These are phyloP conservation scores for Wickerhamiella vanderwaltii DNA, from an alignment of 805 yeast genomes.

Conservation along the genomic window DNA sequence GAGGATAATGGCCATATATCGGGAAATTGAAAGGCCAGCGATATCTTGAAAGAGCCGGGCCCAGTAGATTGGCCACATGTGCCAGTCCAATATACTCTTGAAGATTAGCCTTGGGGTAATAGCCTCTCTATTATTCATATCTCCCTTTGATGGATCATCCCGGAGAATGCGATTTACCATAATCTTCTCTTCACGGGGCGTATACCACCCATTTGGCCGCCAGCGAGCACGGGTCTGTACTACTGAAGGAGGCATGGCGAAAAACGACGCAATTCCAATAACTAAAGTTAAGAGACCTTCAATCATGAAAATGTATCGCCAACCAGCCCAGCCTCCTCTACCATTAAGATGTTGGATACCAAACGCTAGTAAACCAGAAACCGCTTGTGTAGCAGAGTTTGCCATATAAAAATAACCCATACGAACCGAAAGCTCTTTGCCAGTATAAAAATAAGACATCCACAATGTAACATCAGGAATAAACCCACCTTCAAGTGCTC, in stretches of 20 bases:
- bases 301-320: constrained; percentile 55
- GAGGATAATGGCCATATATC: constrained; percentile 40
- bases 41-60: constrained; percentile 35
- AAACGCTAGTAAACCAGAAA: constrained; percentile 30
- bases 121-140: constrained; percentile 51
- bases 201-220: constrained; percentile 42
- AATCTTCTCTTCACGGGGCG: constrained; percentile 44
- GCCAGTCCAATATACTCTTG: constrained; percentile 36
- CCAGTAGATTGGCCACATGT: constrained; percentile 45
- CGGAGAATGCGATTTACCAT: constrained; percentile 47
- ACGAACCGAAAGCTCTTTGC: constrained; percentile 44
- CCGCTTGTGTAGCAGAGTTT: constrained; percentile 31
- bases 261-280: constrained; percentile 39
- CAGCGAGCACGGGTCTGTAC: constrained; percentile 42
- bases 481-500: constrained; percentile 42
- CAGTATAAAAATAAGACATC: constrained; percentile 33
- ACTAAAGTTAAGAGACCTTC: constrained; percentile 48
- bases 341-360: constrained; percentile 43
- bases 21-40: constrained; percentile 28
- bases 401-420: constrained; percentile 39
- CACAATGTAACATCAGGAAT: constrained; percentile 31
- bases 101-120: constrained; percentile 33
- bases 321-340: constrained; percentile 35
- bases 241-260: constrained; percentile 44
- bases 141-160: constrained; percentile 55